Evolutionary conservation across 2,329 filamentous ascomycete genomes (phyloP), one percentile per base, ranked within the genome.

Genomic region (Ophiosphaerella herpotricha): DNA sequence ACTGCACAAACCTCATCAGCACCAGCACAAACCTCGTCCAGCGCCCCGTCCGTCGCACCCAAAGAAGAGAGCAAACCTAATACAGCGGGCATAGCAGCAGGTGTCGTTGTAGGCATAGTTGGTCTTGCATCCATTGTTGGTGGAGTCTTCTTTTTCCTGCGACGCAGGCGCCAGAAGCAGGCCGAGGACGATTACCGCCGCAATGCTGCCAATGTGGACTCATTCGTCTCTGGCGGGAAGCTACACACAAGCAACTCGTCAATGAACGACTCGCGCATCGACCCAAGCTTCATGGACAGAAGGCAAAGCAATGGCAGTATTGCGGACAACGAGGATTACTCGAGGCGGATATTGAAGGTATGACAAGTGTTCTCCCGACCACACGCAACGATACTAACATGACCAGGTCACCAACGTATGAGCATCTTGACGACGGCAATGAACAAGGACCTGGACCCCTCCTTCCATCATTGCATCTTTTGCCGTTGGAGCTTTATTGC

Each of bases 301-400:
- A 85, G 92, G 74, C 83, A 93, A 78, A 97, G 93, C 76, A 90
- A 94, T 67, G 93, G 93, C 62, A 97, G 92, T 75, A 97, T 97
- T 74, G 93, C 92, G 44, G 93, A 97, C 74, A 95, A 97, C 76
- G 86, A 96, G 76, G 93, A 97, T 74, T 97, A 96, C 78, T 97
- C 93, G 56, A 86, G 93, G 77, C 89, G 90, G 77, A 97, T 97
- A 75, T 83, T 97, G 70, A 90, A 95, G 85, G 93, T 96, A 82
- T 47, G 48, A 40, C 6, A 18, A 14, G 13, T 39, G 46, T 18
- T 32, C 31, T 29, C 9, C 37, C 12, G 21, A 29, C 32, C 13
- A 34, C 7, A 43, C 43, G 55, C 48, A 32, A 32, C 21, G n/a
- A 13, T 40, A 49, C 57, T 62, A 58, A 63, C 50, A 46, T 24